These are phyloP conservation scores for Chaetomiaceae sp. DNA, from an alignment of 2,329 filamentous ascomycete genomes.

Conservation along the genomic window DNA sequence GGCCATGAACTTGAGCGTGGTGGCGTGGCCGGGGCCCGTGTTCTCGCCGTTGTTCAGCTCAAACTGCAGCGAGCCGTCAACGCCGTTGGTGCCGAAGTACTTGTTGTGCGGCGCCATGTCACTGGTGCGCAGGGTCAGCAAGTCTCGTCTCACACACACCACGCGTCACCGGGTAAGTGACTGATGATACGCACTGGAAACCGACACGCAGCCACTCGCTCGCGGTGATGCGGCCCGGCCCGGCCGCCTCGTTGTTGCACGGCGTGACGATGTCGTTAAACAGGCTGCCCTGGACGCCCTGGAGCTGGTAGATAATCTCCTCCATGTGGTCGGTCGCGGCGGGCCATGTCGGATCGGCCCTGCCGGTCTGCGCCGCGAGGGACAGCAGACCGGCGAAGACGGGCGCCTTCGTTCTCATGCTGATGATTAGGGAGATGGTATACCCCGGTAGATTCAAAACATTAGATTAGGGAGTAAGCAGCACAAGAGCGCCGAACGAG, in stretches of 20 bases:
- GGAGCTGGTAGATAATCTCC: slow-evolving; percentile 56
- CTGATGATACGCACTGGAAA: slow-evolving; percentile 60
- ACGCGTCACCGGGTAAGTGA: too few species aligned
- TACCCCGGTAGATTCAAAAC: slow-evolving; percentile 8
- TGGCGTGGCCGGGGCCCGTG: slow-evolving; percentile 47
- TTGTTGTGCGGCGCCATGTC: slow-evolving; percentile 42
- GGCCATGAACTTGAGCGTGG: slow-evolving; percentile 48
- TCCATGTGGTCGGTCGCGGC: slow-evolving; percentile 54
- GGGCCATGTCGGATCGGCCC: slow-evolving; percentile 55
- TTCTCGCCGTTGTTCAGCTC: slow-evolving; percentile 52
- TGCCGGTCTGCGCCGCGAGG: slow-evolving; percentile 29
- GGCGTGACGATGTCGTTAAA: slow-evolving; percentile 53
- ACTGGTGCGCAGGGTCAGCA: slow-evolving; percentile 12
- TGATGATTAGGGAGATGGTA: not conserved
- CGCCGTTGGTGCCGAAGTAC: slow-evolving; percentile 42
- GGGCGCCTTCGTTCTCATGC: slow-evolving; percentile 27
- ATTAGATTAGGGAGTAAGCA: not conserved
- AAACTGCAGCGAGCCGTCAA: slow-evolving; percentile 56
- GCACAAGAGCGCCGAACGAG: slow-evolving; percentile 3
- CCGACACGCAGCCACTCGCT: slow-evolving; percentile 57
- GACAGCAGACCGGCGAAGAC: slow-evolving; percentile 33
- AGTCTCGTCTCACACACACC: slow-evolving; percentile 17
- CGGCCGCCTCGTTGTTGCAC: slow-evolving; percentile 47
- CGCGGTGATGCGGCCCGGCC: slow-evolving; percentile 50
- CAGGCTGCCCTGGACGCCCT: slow-evolving; percentile 47